Conservation (phyloP, 306 rosid species). For the Begonia masoniana region DNA sequence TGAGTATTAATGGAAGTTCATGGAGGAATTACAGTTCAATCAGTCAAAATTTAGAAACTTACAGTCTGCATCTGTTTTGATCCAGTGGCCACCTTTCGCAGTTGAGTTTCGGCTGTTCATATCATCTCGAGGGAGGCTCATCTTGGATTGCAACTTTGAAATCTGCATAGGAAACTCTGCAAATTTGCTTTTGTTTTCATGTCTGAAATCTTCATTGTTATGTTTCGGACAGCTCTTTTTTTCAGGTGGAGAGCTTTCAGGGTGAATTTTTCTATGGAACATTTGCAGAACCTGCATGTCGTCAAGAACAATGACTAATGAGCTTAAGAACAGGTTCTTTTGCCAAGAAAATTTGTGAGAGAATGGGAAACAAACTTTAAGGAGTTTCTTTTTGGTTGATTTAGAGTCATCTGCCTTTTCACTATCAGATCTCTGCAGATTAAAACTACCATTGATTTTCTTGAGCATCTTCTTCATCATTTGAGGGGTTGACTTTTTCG, state of each 20-base stretch:
- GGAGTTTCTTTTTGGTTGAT: constrained; percentile 43
- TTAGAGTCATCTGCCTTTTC: constrained; percentile 15
- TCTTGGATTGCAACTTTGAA: constrained; percentile 2
- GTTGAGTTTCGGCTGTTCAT: constrained; percentile 22
- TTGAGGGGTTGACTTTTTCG: constrained; percentile 35
- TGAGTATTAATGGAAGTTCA: constrained; percentile 3
- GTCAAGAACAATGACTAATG: constrained; percentile 12
- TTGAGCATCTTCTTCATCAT: constrained; percentile 53
- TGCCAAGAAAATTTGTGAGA: constrained; percentile 1
- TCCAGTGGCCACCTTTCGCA: constrained; percentile 72
- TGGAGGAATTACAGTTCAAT: background rate
- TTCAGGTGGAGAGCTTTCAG: constrained; percentile 33
- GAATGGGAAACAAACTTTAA: constrained; percentile 37
- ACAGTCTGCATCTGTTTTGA: constrained; percentile 87
- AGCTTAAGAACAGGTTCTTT: constrained; percentile 7
- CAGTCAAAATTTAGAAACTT: constrained; percentile 21
- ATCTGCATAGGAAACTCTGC: constrained; percentile 16
- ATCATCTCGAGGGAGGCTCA: constrained; percentile 28
- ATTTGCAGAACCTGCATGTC: constrained; percentile 51
- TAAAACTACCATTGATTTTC: constrained; percentile 23
- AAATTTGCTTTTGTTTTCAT: constrained; percentile 15
- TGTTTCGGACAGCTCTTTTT: constrained; percentile 18
- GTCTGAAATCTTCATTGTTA: constrained; percentile 17
- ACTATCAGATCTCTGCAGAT: constrained; percentile 20
- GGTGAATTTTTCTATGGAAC: constrained; percentile 63